Evolutionary conservation across 148 eudicot species (phyloP).

Genomic region (Rhododendron kiyosumense): DNA sequence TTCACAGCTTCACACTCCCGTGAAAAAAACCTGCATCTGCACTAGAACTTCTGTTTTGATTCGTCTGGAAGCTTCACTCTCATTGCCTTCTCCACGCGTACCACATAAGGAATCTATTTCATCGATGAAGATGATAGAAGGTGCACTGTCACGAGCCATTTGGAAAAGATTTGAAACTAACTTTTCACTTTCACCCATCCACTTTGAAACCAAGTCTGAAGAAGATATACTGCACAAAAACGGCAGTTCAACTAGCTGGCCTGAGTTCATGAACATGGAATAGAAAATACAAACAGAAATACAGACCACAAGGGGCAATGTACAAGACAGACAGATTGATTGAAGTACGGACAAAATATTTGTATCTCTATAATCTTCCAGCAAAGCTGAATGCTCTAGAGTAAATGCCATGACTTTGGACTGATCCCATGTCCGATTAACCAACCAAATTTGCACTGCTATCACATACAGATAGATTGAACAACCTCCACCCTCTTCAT

Average conservation of each 20-base stretch:
- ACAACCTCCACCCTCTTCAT: background rate
- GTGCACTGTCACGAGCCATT: conserved; percentile 99
- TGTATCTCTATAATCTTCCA: background rate
- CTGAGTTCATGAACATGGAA: conserved; percentile 20
- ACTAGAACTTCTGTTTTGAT: conserved; percentile 97
- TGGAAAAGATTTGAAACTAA: conserved; percentile 91
- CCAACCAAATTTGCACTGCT: background rate
- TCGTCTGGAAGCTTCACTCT: conserved; percentile 99
- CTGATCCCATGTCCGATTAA: background rate
- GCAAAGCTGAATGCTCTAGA: background rate
- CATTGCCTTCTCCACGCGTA: conserved; percentile 98
- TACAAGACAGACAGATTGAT: background rate
- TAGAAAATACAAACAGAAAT: background rate
- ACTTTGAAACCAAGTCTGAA: conserved; percentile 95
- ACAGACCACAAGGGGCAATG: background rate
- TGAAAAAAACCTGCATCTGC: conserved; percentile 85
- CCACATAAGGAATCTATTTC: conserved; percentile 99
- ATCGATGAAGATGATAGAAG: conserved; percentile 89
- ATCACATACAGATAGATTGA: background rate
- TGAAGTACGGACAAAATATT: background rate
- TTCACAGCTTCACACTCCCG: background rate
- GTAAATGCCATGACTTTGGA: background rate
- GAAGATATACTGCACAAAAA: conserved; percentile 73
- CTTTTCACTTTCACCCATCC: conserved; percentile 99
- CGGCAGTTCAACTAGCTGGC: conserved; percentile 42